Evolutionary conservation across 805 yeast genomes (phyloP), one percentile per base, ranked within the genome.

Genomic region (Millerago galiae): DNA sequence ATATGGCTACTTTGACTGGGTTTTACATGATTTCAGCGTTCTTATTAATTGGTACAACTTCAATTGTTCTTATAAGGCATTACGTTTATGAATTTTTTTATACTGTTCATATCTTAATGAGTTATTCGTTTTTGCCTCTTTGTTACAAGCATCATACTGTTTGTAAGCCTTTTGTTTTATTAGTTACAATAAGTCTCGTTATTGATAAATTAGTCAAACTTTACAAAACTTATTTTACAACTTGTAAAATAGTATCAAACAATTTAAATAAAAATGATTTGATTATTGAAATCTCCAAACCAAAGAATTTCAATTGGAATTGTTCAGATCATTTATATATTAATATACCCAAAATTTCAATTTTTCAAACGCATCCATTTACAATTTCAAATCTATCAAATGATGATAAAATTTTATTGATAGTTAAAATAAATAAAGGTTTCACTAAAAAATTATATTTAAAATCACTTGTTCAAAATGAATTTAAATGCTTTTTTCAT

Each of bases 361-460:
- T 44, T 15, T 45, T 48, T 27, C 55, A 57, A 38, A 45, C 60
- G 4, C 60, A 57, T 32, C 61, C 61, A n/a, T 55, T 57, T 40
- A 57, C 60, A 6, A 54, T 57, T 18, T 54, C 59, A 8, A 50
- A 56, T 2, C 17, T 47, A 1, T 42, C 51, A 9, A 26, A 37
- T 13, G 34, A 18, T 3, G 33, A 43, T 8, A 39, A 37, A 2
- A 35, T 43, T 5, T 12, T 41, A 5, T 25, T 52, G 5, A 46
- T 56, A 21, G 38, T 56, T n/a, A 52, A 52, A 35, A 48, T 56
- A 8, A 47, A 50, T 10, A 28, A 42, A 3, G 58, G 60, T 0
- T 57, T 57, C 37, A 57, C 61, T 2, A 44, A 45, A 27, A 46
- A 29, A 34, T 35, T 57, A 15, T 53, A 44, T 29, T 15, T 45